Percentiles rank a stretch among this genome's conserved stretches.
These are phyloP conservation scores for Hypoxylon sp. DNA, from an alignment of 2,329 filamentous ascomycete genomes.

Conservation along the genomic window DNA sequence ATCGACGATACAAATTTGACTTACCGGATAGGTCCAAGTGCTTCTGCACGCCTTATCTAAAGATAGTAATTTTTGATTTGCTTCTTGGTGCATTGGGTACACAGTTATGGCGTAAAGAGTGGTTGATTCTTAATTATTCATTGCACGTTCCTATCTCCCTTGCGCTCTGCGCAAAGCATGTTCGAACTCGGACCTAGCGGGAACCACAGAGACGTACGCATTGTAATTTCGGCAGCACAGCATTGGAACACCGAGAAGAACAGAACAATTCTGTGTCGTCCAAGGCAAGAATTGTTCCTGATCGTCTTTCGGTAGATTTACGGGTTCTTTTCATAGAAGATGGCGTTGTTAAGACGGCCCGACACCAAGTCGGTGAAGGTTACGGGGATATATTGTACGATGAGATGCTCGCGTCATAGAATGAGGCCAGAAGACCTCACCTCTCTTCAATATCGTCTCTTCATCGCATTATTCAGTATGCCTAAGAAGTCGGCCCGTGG, in stretches of 20 bases:
- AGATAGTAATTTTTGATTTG: slow-evolving; percentile 18
- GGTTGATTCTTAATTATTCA: no score
- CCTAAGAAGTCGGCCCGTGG: not conserved
- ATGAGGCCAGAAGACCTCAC: no score
- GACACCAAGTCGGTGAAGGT: not conserved
- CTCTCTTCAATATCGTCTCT: not conserved
- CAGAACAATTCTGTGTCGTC: not conserved
- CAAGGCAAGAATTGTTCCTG: no score
- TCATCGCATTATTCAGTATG: not conserved
- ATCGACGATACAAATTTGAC: slow-evolving; percentile 26
- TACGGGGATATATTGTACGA: not conserved
- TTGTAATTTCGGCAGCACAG: slow-evolving; percentile 13
- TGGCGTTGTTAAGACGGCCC: not conserved
- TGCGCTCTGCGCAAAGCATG: no score
- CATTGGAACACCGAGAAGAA: not conserved
- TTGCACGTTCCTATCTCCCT: no score
- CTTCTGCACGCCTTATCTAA: slow-evolving; percentile 19
- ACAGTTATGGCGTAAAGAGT: no score
- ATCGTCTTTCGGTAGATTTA: not conserved
- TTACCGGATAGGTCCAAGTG: slow-evolving; percentile 7
- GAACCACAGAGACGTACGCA: not conserved
- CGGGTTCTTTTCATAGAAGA: not conserved
- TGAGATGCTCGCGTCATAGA: not conserved
- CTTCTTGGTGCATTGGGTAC: not conserved
- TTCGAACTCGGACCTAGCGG: not conserved